A percentile compares a stretch with the other conserved stretches of the same genome.
phyloP scores from a whole-genome alignment of 2,329 filamentous ascomycete genomes.

The Penicillium sp. region DNA sequence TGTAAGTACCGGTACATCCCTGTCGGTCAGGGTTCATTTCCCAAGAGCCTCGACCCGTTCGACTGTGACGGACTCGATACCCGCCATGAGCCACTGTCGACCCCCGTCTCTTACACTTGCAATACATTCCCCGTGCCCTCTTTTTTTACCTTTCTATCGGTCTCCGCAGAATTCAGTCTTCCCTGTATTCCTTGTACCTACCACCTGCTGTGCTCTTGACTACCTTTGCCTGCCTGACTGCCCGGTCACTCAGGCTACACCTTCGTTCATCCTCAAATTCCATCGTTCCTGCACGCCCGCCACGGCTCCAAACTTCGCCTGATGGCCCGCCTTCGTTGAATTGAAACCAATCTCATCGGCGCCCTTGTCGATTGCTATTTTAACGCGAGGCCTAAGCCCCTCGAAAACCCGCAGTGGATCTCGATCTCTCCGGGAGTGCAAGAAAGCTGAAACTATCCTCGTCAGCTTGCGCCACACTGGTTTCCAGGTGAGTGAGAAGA shows the following conservation, averaged over 20 bases:
- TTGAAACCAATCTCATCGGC: constrained; percentile 18
- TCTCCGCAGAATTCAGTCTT: background rate
- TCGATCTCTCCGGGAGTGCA: constrained; percentile 19
- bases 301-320: constrained; percentile 16
- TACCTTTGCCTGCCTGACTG: background rate
- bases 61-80: constrained; percentile 2
- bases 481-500: constrained; percentile 32
- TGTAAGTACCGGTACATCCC: constrained; percentile 12
- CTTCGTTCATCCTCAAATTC: background rate
- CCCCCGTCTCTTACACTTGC: background rate
- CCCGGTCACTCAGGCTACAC: background rate
- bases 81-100: constrained; percentile 5
- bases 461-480: constrained; percentile 49
- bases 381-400: constrained; percentile 23
- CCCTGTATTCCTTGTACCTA: background rate
- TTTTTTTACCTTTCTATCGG: background rate
- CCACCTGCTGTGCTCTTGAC: too few relatives aligned
- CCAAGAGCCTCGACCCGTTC: constrained; percentile 25
- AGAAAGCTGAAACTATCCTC: constrained; percentile 37
- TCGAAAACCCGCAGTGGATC: constrained; percentile 16
- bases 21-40: constrained; percentile 15
- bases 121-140: constrained; percentile 8
- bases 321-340: constrained; percentile 12
- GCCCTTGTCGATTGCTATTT: constrained; percentile 28
- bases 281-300: constrained; percentile 11